phyloP scores from a whole-genome alignment of 2,329 filamentous ascomycete genomes.

The Exophiala sp. region DNA sequence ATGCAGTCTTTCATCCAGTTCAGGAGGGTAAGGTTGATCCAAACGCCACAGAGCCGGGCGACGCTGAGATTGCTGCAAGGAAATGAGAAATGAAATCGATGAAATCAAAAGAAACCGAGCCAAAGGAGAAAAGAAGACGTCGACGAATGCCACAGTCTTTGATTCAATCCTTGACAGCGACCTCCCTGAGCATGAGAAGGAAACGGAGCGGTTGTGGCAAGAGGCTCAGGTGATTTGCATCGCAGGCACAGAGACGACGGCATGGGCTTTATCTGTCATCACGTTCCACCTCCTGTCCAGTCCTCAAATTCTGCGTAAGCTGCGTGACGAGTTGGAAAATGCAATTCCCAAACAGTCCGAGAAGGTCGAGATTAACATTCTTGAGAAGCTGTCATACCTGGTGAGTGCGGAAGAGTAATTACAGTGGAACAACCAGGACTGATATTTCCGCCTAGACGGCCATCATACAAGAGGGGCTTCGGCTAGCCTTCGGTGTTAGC shows the following conservation, averaged over 20 bases:
- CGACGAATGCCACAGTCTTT: conserved; percentile 28
- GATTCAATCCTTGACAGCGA: conserved; percentile 29
- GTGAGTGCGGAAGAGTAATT: conserved; percentile 20
- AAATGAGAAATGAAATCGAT: not conserved
- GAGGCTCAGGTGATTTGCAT: conserved; percentile 33
- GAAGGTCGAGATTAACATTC: conserved; percentile 9
- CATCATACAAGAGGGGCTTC: conserved; percentile 32
- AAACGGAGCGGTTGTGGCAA: conserved; percentile 31
- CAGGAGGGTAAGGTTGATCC: too few species aligned
- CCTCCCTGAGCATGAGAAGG: conserved; percentile 35
- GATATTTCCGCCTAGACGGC: conserved; percentile 24
- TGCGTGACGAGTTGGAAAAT: conserved; percentile 11
- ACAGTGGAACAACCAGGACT: not conserved
- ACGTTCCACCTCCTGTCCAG: conserved; percentile 30
- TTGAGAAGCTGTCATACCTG: conserved; percentile 32
- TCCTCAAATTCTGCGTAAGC: conserved; percentile 1
- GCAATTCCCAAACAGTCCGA: conserved; percentile 1
- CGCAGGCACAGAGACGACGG: conserved; percentile 36
- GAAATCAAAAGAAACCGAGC: conserved; percentile 25
- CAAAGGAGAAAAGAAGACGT: not conserved
- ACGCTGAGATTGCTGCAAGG: not conserved
- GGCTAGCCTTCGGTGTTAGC: conserved; percentile 31
- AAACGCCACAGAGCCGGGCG: too few species aligned
- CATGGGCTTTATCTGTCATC: conserved; percentile 29
- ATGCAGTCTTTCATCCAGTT: too few species aligned